phyloP scores from a whole-genome alignment of 169 alveolate species.

The Amoebophrya sp. region DNA sequence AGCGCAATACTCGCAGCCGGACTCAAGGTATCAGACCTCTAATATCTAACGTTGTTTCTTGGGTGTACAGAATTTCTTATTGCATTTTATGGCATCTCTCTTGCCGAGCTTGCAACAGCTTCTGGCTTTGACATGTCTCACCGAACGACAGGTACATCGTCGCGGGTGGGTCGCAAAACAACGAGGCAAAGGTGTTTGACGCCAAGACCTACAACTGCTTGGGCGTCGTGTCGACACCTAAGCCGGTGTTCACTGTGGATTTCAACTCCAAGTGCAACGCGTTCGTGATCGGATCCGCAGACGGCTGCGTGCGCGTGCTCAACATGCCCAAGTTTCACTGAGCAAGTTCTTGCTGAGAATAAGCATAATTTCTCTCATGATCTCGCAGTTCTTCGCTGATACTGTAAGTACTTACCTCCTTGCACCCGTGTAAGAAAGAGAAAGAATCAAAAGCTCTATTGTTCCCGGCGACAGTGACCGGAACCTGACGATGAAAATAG shows the following conservation, averaged over 20 bases:
- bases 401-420: too few species aligned
- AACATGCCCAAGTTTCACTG: constrained; percentile 1
- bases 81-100: too few species aligned
- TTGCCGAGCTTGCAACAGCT: too few species aligned
- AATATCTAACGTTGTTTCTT: background rate
- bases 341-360: too few species aligned
- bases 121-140: too few species aligned
- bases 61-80: too few species aligned
- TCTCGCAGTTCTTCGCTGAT: too few species aligned
- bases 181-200: background rate
- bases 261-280: background rate
- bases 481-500: too few species aligned
- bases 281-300: background rate
- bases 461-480: too few species aligned
- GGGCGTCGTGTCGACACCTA: background rate
- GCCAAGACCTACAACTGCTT: background rate
- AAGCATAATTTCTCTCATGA: too few species aligned
- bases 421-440: too few species aligned
- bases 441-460: too few species aligned
- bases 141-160: background rate
- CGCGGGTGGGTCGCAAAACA: constrained; percentile 26
- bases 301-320: background rate
- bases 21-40: background rate
- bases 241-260: background rate
- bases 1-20: background rate